These are phyloP conservation scores for Clarkia xantiana DNA, from an alignment of 345 rosid genomes.

Conservation along the genomic window DNA sequence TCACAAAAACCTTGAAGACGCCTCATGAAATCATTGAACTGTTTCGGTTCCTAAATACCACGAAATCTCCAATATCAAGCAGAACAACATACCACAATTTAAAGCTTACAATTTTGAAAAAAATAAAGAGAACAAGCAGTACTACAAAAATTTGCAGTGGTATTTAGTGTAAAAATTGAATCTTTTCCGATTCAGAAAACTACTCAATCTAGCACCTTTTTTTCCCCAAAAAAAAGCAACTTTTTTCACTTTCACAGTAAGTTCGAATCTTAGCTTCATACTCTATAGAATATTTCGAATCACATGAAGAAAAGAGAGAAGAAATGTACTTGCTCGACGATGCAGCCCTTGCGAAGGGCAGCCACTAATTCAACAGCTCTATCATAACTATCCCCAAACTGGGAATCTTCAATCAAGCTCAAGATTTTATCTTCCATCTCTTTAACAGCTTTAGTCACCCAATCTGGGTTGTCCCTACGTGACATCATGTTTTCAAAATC, in stretches of 20 bases:
- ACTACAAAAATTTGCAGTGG: too few species aligned
- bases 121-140: too few species aligned
- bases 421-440: constrained; percentile 45
- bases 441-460: constrained; percentile 47
- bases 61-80: background rate
- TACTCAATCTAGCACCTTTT: too few species aligned
- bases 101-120: too few species aligned
- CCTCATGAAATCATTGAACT: constrained; percentile 51
- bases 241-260: too few species aligned
- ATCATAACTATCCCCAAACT: constrained; percentile 24
- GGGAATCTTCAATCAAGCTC: constrained; percentile 29
- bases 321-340: constrained; percentile 57
- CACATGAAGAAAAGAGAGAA: background rate
- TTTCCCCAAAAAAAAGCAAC: too few species aligned
- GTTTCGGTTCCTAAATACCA: constrained; percentile 60
- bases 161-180: too few species aligned
- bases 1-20: constrained; percentile 23
- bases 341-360: constrained; percentile 75
- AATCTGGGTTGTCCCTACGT: constrained; percentile 58
- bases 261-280: too few species aligned
- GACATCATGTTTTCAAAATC: constrained; percentile 83
- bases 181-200: too few species aligned
- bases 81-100: too few species aligned
- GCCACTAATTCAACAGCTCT: constrained; percentile 46
- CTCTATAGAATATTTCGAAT: background rate